Conservation (phyloP, 768 basidiomycete genomes). For the Auriscalpium orientale region DNA sequence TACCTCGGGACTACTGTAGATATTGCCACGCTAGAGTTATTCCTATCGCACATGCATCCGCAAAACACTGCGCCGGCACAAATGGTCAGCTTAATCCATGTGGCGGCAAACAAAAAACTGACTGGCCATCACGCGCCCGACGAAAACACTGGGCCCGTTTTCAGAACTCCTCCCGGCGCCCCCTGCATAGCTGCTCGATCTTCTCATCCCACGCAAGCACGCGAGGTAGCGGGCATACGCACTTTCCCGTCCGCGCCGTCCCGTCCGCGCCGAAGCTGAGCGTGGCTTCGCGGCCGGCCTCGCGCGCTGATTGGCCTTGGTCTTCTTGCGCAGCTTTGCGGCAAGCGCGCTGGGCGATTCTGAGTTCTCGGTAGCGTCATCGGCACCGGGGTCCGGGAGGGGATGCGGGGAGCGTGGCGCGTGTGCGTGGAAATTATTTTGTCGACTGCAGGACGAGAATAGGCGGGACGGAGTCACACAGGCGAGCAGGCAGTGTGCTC, state of each 20-base stretch:
- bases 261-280: slow-evolving; percentile 76
- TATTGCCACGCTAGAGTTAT: too few relatives aligned
- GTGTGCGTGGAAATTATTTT: slow-evolving; percentile 28
- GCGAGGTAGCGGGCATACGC: slow-evolving; percentile 2
- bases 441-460: slow-evolving; percentile 39
- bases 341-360: slow-evolving; percentile 56
- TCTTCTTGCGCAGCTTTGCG: slow-evolving; percentile 63
- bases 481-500: too few relatives aligned
- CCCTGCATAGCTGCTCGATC: background rate
- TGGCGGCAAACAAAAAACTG: too few relatives aligned
- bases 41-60: too few relatives aligned
- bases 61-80: too few relatives aligned
- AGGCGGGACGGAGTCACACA: slow-evolving; percentile 13
- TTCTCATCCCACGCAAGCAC: too few relatives aligned
- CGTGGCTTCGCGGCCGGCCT: slow-evolving; percentile 46
- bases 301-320: slow-evolving; percentile 51
- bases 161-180: slow-evolving; percentile 59
- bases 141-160: background rate
- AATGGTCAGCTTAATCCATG: too few relatives aligned
- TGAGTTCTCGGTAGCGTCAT: slow-evolving; percentile 21
- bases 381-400: background rate
- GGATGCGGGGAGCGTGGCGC: slow-evolving; percentile 25
- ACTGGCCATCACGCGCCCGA: too few relatives aligned
- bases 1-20: too few relatives aligned
- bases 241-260: slow-evolving; percentile 66